Percentiles rank a stretch among this genome's conserved stretches.
Evolutionary conservation across 2,329 filamentous ascomycete genomes (phyloP).

Genomic region (Fusarium burgessii): DNA sequence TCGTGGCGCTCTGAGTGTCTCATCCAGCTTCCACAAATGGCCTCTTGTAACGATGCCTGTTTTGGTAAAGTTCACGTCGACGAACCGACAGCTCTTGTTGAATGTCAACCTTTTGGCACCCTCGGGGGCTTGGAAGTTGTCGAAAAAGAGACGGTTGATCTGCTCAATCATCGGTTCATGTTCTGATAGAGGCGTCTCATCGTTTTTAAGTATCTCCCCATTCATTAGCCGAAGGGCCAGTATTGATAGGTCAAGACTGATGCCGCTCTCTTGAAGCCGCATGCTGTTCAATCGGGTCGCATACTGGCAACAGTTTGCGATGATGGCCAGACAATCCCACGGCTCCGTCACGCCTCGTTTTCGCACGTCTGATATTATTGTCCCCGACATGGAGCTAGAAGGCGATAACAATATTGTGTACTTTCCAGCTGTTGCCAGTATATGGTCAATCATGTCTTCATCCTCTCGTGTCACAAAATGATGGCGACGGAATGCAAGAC

Average conservation of each 20-base stretch:
- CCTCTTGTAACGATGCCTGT: conserved; percentile 40
- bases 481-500: conserved; percentile 32
- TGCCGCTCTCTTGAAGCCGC: conserved; percentile 14
- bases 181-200: background rate
- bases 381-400: conserved; percentile 45
- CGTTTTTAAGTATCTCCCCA: conserved; percentile 52
- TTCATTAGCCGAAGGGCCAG: conserved; percentile 49
- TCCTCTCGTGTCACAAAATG: background rate
- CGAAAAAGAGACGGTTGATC: conserved; percentile 35
- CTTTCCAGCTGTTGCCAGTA: conserved; percentile 44
- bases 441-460: background rate
- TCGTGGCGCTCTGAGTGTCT: conserved; percentile 24
- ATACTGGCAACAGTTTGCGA: conserved; percentile 52
- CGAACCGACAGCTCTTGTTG: conserved; percentile 46
- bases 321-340: conserved; percentile 48
- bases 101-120: conserved; percentile 37
- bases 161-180: conserved; percentile 14
- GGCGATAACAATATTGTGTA: conserved; percentile 42
- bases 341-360: conserved; percentile 32
- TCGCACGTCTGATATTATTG: conserved; percentile 44
- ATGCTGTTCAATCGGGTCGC: conserved; percentile 38
- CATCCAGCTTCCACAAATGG: conserved; percentile 44
- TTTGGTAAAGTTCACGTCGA: conserved; percentile 25
- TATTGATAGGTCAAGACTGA: conserved; percentile 46
- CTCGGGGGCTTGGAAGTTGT: conserved; percentile 30